Evolutionary conservation across 1,139 yeast genomes (phyloP).

Genomic region (Barnettozyma hawaiiensis): DNA sequence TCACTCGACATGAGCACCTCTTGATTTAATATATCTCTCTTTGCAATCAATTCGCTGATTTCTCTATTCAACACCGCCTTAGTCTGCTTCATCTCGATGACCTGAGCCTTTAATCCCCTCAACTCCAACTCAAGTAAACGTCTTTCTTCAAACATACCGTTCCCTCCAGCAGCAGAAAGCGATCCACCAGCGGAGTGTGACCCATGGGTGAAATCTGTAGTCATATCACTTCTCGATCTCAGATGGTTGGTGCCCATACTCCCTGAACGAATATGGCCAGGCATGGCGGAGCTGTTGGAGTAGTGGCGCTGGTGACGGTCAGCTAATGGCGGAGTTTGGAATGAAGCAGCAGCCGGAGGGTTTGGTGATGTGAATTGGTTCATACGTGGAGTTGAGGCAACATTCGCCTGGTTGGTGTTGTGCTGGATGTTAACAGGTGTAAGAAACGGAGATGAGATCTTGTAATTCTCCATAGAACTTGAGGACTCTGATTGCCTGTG

Average conservation of each 20-base stretch:
- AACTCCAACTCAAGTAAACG: conserved; percentile 27
- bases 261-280: conserved; percentile 7
- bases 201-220: conserved; percentile 5
- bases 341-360: conserved; percentile 30
- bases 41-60: conserved; percentile 35
- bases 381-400: conserved; percentile 6
- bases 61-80: conserved; percentile 38
- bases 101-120: conserved; percentile 30
- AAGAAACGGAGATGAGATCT: conserved; percentile 22
- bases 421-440: conserved; percentile 12
- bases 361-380: conserved; percentile 13
- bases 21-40: conserved; percentile 17
- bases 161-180: conserved; percentile 19
- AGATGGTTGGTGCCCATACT: conserved; percentile 7
- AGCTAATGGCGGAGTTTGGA: conserved; percentile 40
- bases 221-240: conserved; percentile 9
- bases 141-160: conserved; percentile 27
- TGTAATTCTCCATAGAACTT: conserved; percentile 18
- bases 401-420: background rate
- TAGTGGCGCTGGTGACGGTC: conserved; percentile 7
- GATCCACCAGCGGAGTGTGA: conserved; percentile 17
- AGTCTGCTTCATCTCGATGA: conserved; percentile 33
- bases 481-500: conserved; percentile 23
- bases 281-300: conserved; percentile 3
- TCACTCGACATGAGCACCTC: conserved; percentile 15